A percentile compares a stretch with the other conserved stretches of the same genome.
These are phyloP conservation scores for Podospora fimiseda DNA, from an alignment of 495 filamentous ascomycete genomes.

Conservation along the genomic window DNA sequence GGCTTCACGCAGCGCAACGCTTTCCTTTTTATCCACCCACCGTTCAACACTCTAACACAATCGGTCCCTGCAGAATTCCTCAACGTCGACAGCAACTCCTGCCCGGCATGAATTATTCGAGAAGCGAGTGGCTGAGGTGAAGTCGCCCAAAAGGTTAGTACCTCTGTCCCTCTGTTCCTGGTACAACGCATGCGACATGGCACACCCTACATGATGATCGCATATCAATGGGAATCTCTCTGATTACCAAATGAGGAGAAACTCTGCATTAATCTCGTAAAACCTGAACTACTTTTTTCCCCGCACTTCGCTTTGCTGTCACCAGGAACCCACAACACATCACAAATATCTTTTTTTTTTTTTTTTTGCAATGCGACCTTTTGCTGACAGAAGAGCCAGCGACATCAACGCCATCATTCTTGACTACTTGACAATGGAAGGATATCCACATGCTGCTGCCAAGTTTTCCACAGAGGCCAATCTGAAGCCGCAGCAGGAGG, in stretches of 20 bases:
- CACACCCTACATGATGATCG: conserved; percentile 64
- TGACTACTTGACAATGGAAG: conserved; percentile 94
- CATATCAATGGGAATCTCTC: conserved; percentile 99
- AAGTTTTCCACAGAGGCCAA: conserved; percentile 95
- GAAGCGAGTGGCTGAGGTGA: conserved; percentile 74
- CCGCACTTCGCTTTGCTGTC: conserved; percentile 53
- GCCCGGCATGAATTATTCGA: conserved; percentile 69
- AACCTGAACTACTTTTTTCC: conserved; percentile 13
- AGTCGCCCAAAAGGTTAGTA: conserved; percentile 81
- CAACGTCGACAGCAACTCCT: conserved; percentile 60
- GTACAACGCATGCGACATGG: conserved; percentile 17
- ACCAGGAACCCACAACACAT: conserved; percentile 26
- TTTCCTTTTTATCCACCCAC: no score
- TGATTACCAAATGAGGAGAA: conserved; percentile 89
- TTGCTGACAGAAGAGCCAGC: conserved; percentile 41
- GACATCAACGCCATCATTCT: conserved; percentile 94
- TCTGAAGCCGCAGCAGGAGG: conserved; percentile 62
- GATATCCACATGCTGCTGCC: conserved; percentile 85
- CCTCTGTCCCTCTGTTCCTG: conserved; percentile 14
- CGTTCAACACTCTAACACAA: conserved; percentile 6
- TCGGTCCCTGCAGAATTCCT: conserved; percentile 49
- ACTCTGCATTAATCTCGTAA: conserved; percentile 35
- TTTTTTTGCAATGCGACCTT: neutral
- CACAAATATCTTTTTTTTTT: neutral
- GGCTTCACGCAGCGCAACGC: neutral